A percentile compares a stretch with the other conserved stretches of the same genome.
Evolutionary conservation across 352 stramenopile species (phyloP).

Genomic region (Pythium pyrilobum): DNA sequence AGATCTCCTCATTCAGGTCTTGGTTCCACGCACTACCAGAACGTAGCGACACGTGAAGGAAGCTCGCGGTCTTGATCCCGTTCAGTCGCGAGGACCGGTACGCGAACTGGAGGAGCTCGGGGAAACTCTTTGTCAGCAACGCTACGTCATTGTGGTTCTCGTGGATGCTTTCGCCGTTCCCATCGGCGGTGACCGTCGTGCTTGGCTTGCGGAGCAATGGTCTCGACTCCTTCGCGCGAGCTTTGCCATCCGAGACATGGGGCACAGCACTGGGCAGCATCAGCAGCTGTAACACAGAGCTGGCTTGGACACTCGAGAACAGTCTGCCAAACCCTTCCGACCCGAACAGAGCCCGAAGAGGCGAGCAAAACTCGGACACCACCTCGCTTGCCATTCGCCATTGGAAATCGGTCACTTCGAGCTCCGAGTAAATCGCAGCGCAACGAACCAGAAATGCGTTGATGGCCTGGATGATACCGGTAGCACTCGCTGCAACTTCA

Average conservation of each 20-base stretch:
- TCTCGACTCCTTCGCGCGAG: not conserved
- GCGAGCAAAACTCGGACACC: conserved; percentile 60
- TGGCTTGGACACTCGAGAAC: conserved; percentile 48
- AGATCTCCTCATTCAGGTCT: conserved; percentile 51
- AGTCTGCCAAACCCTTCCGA: conserved; percentile 43
- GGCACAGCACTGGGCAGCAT: conserved; percentile 38
- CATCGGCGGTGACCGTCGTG: conserved; percentile 1
- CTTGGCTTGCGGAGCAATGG: conserved; percentile 3
- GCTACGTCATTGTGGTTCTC: not conserved
- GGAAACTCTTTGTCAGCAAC: conserved; percentile 13
- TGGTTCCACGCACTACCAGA: conserved; percentile 31
- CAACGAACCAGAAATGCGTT: conserved; percentile 65
- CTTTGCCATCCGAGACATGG: conserved; percentile 5
- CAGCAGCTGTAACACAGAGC: conserved; percentile 62
- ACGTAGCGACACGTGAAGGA: conserved; percentile 42
- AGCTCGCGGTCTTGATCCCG: conserved; percentile 54
- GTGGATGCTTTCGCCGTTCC: not conserved
- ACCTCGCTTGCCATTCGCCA: conserved; percentile 72
- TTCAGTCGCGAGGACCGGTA: conserved; percentile 53
- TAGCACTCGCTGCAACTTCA: conserved; percentile 33
- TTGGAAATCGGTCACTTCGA: conserved; percentile 77
- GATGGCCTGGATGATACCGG: conserved; percentile 34
- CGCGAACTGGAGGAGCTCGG: conserved; percentile 46
- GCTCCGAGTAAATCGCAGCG: conserved; percentile 60
- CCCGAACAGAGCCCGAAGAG: conserved; percentile 47